Base-by-base conservation (phyloP, 1,284 basidiomycete species). In the Sanghuangporus weigelae region DNA sequence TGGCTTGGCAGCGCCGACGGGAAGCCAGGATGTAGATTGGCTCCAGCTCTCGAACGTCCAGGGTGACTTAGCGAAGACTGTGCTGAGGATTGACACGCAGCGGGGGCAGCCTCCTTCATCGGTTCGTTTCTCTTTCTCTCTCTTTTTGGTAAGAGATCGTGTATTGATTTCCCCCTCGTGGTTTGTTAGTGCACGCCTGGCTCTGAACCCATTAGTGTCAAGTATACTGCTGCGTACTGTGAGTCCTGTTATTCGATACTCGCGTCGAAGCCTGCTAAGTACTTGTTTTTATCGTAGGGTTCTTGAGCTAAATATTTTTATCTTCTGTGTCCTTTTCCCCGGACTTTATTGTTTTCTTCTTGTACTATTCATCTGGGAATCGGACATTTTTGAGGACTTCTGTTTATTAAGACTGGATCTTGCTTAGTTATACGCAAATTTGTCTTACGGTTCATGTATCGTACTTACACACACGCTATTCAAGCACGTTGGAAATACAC, bases 71-170 rank as follows among this genome's bases (percentile, higher is more conserved):
- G 84, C 86, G 3, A 75, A 75, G 60, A 73, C 78, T 59, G 76
- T 87, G 6, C 86, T 80, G 74, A 75, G 86, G 57, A 75, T 82
- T 10, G 79, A 86, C 69, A 89, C 86, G 8, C 76, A 77, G 23
- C 78, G 76, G 40, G 87, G 88, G n/a, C 84, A 87, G 70, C 84
- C 87, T 12, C 85, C 87, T 39, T 67, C 80, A n/a, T 77, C 77
- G 14, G 82, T 82, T 68, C 71, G 26, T 44, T 57, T 59, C 19
- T 57, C 19, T 61, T 51, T 36, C 63, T 26, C 16, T 58, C 2
- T 49, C 16, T 8, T 14, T 48, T 50, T 23, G 11, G 6, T 54
- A 19, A n/a, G 21, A 46, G 44, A 46, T 8, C 53, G 16, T 54
- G 16, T 8, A 54, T 54, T 54, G 16, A 36, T 39, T 40, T 10